phyloP scores from a whole-genome alignment of 2,329 filamentous ascomycete species.

The Colletotrichum endophyticum region DNA sequence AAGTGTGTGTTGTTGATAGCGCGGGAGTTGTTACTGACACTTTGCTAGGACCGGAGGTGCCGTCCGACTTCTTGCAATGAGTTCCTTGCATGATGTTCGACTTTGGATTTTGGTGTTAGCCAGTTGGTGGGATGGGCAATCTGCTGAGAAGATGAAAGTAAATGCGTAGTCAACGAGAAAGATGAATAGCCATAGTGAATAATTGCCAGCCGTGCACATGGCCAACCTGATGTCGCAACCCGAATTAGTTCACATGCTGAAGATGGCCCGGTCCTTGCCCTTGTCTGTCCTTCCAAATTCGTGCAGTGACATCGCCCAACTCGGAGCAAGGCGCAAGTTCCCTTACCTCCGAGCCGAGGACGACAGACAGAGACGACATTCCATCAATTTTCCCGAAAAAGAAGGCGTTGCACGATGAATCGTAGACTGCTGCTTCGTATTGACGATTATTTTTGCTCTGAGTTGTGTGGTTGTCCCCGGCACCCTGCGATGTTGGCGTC shows the following conservation, averaged over 20 bases:
- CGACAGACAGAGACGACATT: background rate
- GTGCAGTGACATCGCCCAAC: background rate
- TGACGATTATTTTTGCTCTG: background rate
- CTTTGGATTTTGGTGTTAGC: background rate
- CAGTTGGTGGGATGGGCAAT: background rate
- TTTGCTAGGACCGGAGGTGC: constrained; percentile 19
- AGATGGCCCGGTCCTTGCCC: background rate
- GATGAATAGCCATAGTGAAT: background rate
- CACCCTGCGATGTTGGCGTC: background rate
- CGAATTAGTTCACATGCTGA: background rate
- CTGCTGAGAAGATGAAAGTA: background rate
- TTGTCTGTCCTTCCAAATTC: background rate
- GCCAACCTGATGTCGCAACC: background rate
- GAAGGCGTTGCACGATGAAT: background rate
- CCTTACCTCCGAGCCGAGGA: background rate
- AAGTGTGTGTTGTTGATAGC: background rate
- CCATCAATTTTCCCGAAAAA: background rate
- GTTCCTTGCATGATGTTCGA: background rate
- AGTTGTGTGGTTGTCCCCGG: background rate
- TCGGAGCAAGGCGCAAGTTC: background rate
- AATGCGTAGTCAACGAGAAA: background rate
- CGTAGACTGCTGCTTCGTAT: background rate
- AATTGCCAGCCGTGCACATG: background rate
- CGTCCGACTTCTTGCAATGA: constrained; percentile 19
- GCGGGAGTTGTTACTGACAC: background rate